phyloP scores from a whole-genome alignment of 1,284 basidiomycete genomes.

The Hemileia vastatrix region DNA sequence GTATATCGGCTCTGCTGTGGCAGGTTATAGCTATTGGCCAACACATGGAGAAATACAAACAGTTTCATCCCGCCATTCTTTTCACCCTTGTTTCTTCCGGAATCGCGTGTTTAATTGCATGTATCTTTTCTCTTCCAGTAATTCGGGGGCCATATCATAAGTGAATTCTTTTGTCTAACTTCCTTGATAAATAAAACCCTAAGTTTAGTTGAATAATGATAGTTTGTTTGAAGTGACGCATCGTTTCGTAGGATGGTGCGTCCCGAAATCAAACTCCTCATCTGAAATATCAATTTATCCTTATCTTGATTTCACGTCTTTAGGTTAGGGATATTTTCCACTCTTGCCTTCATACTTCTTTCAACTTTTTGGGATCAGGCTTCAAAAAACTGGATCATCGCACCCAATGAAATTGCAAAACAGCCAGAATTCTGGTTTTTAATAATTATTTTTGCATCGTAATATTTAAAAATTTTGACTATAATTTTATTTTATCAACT shows the following conservation, averaged over 20 bases:
- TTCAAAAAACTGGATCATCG: conserved; percentile 53
- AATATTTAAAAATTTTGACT: conserved; percentile 14
- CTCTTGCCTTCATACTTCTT: conserved; percentile 59
- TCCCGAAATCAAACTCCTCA: conserved; percentile 53
- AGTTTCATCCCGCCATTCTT: conserved; percentile 53
- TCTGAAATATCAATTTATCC: conserved; percentile 55
- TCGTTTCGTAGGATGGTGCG: conserved; percentile 63
- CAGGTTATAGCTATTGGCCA: conserved; percentile 48
- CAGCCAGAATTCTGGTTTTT: conserved; percentile 67
- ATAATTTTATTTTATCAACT: background rate
- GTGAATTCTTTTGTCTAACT: conserved; percentile 46
- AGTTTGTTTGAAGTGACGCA: conserved; percentile 65
- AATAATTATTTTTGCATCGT: conserved; percentile 63
- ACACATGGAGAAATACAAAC: conserved; percentile 54
- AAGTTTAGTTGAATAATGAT: conserved; percentile 25
- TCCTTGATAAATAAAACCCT: background rate
- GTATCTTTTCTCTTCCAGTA: conserved; percentile 59
- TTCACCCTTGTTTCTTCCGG: conserved; percentile 55
- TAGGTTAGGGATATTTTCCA: conserved; percentile 57
- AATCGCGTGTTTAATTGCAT: conserved; percentile 52
- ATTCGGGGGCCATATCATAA: conserved; percentile 66
- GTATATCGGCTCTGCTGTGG: conserved; percentile 55
- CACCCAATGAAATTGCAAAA: conserved; percentile 52
- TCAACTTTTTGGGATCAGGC: conserved; percentile 54
- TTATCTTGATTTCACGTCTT: conserved; percentile 62